phyloP scores from a whole-genome alignment of 2,329 filamentous ascomycete species.

The Pseudopithomyces maydicus region DNA sequence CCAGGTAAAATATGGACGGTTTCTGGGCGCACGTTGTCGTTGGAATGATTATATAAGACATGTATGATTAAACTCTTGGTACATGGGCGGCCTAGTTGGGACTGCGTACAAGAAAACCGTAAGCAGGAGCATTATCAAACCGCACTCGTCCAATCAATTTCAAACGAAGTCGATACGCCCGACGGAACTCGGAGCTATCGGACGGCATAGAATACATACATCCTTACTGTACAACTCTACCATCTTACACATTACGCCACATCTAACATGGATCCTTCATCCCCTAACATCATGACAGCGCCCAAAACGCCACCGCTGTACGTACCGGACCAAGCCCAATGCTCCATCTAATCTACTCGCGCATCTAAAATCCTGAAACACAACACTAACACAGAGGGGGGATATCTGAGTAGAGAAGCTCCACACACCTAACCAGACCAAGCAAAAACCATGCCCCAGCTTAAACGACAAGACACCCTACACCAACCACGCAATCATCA shows the following conservation, averaged over 20 bases:
- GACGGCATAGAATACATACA: no score
- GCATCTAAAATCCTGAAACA: constrained; percentile 1
- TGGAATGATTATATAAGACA: no score
- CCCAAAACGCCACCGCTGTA: constrained; percentile 19
- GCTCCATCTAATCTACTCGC: constrained; percentile 1
- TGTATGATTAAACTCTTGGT: no score
- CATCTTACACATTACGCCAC: neutral
- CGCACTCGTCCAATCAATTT: no score
- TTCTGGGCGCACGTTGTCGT: no score
- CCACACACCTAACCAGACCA: constrained; percentile 8
- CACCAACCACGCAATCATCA: neutral
- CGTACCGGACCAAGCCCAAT: constrained; percentile 12
- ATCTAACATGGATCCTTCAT: neutral
- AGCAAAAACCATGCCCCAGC: neutral
- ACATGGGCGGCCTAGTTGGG: no score
- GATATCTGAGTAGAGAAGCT: constrained; percentile 30
- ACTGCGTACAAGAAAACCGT: no score
- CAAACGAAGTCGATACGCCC: no score
- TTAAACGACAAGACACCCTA: neutral
- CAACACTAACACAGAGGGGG: constrained; percentile 7
- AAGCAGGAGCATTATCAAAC: no score
- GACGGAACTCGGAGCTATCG: no score
- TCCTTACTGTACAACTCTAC: neutral
- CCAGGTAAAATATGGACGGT: no score
- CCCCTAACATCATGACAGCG: neutral